Percentiles rank a stretch among this genome's conserved stretches.
phyloP scores from a whole-genome alignment of 2,329 filamentous ascomycete species.

The Penicillium freii region DNA sequence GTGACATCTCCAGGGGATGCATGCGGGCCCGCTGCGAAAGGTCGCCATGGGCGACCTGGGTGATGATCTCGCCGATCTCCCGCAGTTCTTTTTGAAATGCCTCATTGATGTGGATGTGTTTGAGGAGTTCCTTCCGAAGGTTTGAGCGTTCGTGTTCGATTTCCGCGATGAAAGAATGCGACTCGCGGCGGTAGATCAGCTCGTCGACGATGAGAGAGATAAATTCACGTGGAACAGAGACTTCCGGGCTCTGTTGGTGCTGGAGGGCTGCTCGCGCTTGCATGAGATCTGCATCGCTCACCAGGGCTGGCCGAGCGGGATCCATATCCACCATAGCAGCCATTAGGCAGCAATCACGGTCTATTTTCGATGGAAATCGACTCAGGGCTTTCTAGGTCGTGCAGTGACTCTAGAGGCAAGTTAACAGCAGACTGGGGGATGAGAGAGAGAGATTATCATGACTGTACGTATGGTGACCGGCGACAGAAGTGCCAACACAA shows the following conservation, averaged over 20 bases:
- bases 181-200: conserved; percentile 24
- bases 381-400: too few species aligned
- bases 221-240: conserved; percentile 25
- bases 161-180: conserved; percentile 20
- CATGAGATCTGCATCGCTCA: conserved; percentile 24
- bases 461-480: background rate
- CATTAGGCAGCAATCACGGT: conserved; percentile 7
- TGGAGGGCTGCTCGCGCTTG: conserved; percentile 26
- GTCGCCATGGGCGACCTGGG: conserved; percentile 27
- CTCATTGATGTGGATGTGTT: conserved; percentile 28
- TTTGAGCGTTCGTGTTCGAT: conserved; percentile 23
- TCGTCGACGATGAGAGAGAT: conserved; percentile 26
- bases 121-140: conserved; percentile 25
- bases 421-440: background rate
- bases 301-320: conserved; percentile 12
- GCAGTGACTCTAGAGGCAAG: background rate
- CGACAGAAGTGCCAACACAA: background rate
- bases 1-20: conserved; percentile 27
- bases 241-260: conserved; percentile 21
- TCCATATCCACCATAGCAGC: conserved; percentile 20
- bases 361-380: background rate
- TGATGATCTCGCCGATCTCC: conserved; percentile 30
- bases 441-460: background rate
- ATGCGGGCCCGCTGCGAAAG: conserved; percentile 24
- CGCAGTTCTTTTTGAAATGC: conserved; percentile 29